Percentiles rank a stretch among this genome's conserved stretches.
Conservation (phyloP, 2,329 filamentous ascomycete genomes). For the Phaeosphaeria sp. region DNA sequence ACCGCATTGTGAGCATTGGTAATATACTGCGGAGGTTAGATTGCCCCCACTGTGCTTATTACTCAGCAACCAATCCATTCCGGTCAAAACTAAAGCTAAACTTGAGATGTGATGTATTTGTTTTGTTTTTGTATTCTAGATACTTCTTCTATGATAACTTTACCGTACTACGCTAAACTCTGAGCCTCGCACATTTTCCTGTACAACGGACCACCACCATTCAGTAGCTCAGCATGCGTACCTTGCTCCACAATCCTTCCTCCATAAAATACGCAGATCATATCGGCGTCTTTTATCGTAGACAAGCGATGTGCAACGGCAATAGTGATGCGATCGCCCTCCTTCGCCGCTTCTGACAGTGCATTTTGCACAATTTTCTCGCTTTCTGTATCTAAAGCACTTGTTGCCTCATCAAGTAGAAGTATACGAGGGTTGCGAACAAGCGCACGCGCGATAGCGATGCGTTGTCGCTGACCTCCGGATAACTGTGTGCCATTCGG, state of each 20-base stretch:
- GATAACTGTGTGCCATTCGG: slow-evolving; percentile 70
- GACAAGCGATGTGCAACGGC: slow-evolving; percentile 90
- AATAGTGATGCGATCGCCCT: slow-evolving; percentile 79
- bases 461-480: slow-evolving; percentile 93
- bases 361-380: slow-evolving; percentile 84
- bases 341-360: slow-evolving; percentile 80
- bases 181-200: slow-evolving; percentile 51
- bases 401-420: slow-evolving; percentile 49
- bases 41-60: background rate
- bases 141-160: background rate
- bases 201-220: slow-evolving; percentile 40
- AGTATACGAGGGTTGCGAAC: slow-evolving; percentile 90
- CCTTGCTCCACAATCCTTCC: slow-evolving; percentile 86
- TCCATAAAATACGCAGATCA: slow-evolving; percentile 96
- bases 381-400: slow-evolving; percentile 45
- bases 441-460: slow-evolving; percentile 92
- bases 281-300: slow-evolving; percentile 92
- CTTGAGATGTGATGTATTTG: background rate
- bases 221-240: slow-evolving; percentile 68
- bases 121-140: background rate
- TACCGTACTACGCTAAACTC: slow-evolving; percentile 29
- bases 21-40: background rate
- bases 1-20: no score
- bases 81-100: background rate
- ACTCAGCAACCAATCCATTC: background rate